Evolutionary conservation across 176 grass and related monocot genomes (phyloP).

Genomic region (Elymus sibiricus): DNA sequence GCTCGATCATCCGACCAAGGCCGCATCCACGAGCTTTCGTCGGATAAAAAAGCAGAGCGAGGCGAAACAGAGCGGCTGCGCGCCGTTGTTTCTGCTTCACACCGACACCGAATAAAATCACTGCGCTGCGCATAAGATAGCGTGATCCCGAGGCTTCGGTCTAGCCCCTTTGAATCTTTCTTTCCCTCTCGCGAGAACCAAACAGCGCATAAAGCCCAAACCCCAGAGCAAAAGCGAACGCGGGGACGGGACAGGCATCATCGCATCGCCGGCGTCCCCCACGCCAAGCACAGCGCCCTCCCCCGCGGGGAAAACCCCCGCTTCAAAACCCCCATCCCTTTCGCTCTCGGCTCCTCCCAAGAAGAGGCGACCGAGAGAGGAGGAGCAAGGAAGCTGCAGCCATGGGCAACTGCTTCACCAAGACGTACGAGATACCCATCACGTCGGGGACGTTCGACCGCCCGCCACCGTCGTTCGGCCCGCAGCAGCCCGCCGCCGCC

Average conservation of each 20-base stretch:
- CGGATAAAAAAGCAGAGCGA: not conserved
- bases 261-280: slow-evolving; percentile 8
- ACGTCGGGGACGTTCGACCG: not conserved
- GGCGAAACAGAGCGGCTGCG: not conserved
- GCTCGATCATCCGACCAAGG: not conserved
- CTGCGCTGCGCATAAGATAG: slow-evolving; percentile 7
- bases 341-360: not conserved
- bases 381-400: not conserved
- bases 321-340: slow-evolving; percentile 25
- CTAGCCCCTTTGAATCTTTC: slow-evolving; percentile 44
- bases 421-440: slow-evolving; percentile 59
- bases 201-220: slow-evolving; percentile 46
- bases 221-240: slow-evolving; percentile 11
- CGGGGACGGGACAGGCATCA: not conserved
- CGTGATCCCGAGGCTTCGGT: slow-evolving; percentile 34
- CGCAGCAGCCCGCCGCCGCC: not conserved
- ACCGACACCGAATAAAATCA: not conserved
- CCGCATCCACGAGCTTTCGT: not conserved
- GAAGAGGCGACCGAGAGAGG: not conserved
- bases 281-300: slow-evolving; percentile 7
- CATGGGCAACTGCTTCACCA: slow-evolving; percentile 76
- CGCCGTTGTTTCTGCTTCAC: not conserved
- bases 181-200: slow-evolving; percentile 22
- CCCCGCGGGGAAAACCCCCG: not conserved
- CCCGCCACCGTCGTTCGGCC: not conserved